These are phyloP conservation scores for Rubia peregrina DNA, from an alignment of 305 asterid species.

Conservation along the genomic window DNA sequence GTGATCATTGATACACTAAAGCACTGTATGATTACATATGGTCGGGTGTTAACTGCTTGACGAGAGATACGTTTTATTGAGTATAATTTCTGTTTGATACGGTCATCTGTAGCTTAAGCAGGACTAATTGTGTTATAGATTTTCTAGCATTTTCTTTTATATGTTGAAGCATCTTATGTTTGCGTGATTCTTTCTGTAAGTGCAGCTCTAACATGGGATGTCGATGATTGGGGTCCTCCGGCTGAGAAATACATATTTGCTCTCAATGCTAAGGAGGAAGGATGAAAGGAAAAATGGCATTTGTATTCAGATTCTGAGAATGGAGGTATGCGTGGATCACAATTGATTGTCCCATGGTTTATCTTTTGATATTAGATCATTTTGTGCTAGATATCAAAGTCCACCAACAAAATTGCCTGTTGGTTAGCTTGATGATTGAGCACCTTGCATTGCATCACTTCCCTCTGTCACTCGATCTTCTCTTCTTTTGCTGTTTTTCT, in stretches of 20 bases:
- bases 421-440: not conserved
- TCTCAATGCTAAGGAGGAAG: constrained; percentile 40
- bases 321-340: constrained; percentile 49
- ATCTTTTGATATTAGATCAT: not conserved
- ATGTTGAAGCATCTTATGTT: not conserved
- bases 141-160: not conserved
- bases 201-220: constrained; percentile 83
- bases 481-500: not conserved
- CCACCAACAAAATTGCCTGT: not conserved
- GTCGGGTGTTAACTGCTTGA: not conserved
- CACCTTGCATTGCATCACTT: not conserved
- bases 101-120: not conserved
- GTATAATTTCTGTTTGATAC: not conserved
- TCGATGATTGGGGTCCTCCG: constrained; percentile 81
- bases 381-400: not conserved
- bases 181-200: constrained; percentile 15
- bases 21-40: not conserved
- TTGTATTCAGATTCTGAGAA: constrained; percentile 93
- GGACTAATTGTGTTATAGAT: not conserved
- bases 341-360: not conserved
- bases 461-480: not conserved
- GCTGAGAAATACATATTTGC: constrained; percentile 62
- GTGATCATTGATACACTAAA: not conserved
- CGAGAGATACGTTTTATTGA: not conserved
- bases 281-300: constrained; percentile 90